phyloP scores from a whole-genome alignment of 768 basidiomycete species.

The Suillus bovinus region DNA sequence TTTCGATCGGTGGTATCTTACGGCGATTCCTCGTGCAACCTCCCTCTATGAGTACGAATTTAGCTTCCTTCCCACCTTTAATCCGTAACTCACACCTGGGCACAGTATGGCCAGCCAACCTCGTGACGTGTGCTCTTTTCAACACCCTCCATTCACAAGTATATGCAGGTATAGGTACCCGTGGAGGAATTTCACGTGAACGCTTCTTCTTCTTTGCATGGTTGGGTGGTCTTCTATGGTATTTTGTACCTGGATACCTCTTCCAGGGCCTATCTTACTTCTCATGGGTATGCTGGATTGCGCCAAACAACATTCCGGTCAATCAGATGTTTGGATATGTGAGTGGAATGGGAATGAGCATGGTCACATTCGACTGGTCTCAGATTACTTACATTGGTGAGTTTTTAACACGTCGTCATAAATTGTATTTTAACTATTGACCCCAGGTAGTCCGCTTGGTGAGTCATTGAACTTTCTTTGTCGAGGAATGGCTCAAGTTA shows the following conservation, averaged over 20 bases:
- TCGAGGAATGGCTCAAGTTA: neutral
- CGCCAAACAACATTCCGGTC: conserved; percentile 63
- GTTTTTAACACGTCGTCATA: neutral
- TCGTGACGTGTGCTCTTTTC: conserved; percentile 70
- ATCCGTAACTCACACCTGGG: conserved; percentile 2
- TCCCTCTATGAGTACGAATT: conserved; percentile 53
- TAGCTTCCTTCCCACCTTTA: conserved; percentile 2
- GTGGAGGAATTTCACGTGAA: conserved; percentile 51
- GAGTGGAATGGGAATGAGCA: conserved; percentile 60
- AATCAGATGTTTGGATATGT: conserved; percentile 75
- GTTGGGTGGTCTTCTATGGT: conserved; percentile 38
- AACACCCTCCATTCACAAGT: conserved; percentile 69
- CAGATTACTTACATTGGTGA: conserved; percentile 47
- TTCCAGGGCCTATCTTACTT: conserved; percentile 67
- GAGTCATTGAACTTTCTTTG: conserved; percentile 27
- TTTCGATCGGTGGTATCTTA: conserved; percentile 58
- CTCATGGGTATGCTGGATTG: conserved; percentile 67
- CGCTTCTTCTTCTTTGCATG: conserved; percentile 51
- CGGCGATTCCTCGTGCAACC: conserved; percentile 61
- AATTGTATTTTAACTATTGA: neutral
- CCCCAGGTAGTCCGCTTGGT: conserved; percentile 53
- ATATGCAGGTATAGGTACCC: conserved; percentile 43
- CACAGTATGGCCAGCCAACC: conserved; percentile 72
- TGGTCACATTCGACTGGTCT: conserved; percentile 82
- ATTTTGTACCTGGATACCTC: conserved; percentile 72